These are phyloP conservation scores for Chlamydomonas schloesseri DNA, from an alignment of 139 green algal species.

Conservation along the genomic window DNA sequence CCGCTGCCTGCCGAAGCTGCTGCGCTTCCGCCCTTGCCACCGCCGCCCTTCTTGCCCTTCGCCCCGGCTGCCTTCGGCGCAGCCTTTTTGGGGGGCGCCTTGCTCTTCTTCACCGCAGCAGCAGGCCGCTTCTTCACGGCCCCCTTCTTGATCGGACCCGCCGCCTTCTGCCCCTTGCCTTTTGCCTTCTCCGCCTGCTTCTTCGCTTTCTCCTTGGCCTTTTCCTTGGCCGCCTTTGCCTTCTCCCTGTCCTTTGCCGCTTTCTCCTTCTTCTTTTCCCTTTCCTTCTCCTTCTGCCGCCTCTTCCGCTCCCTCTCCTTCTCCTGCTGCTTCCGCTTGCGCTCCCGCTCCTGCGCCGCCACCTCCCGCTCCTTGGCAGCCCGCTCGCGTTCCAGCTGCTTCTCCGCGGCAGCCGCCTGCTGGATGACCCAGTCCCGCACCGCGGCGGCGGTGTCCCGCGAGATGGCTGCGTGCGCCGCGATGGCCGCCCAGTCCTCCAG, in stretches of 20 bases:
- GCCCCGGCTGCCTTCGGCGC: too few species aligned
- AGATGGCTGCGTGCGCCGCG: too few species aligned
- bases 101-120: not conserved
- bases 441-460: too few species aligned
- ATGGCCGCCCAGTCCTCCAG: too few species aligned
- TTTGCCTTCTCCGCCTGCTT: not conserved
- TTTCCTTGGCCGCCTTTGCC: too few species aligned
- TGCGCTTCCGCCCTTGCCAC: too few species aligned
- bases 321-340: conserved; percentile 13
- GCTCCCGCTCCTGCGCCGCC: not conserved
- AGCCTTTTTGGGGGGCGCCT: too few species aligned
- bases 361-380: too few species aligned
- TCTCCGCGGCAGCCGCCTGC: too few species aligned
- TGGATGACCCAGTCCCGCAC: too few species aligned
- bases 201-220: not conserved
- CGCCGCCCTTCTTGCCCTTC: too few species aligned
- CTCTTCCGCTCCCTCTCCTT: conserved; percentile 5
- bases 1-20: too few species aligned
- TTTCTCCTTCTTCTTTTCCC: not conserved
- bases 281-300: not conserved
- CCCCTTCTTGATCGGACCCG: not conserved
- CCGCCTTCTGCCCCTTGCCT: not conserved
- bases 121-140: not conserved
- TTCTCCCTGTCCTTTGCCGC: not conserved
- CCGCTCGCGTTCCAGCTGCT: not conserved